These are phyloP conservation scores for Podospora didyma DNA, from an alignment of 495 filamentous ascomycete species.

Conservation along the genomic window DNA sequence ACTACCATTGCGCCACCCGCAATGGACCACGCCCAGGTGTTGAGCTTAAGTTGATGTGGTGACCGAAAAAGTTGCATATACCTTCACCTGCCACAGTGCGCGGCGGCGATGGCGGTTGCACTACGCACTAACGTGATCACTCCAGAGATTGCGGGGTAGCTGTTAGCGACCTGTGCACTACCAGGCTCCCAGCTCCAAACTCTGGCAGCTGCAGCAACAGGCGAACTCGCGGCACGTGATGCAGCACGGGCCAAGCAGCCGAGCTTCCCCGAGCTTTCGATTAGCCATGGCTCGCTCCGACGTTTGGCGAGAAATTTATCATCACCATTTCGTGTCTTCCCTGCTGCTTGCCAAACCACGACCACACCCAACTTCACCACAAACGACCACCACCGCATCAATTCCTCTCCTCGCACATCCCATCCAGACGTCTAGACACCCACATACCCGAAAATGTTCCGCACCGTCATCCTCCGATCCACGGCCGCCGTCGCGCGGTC, in stretches of 20 bases:
- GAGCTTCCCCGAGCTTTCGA: slow-evolving; percentile 15
- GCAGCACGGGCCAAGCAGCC: slow-evolving; percentile 12
- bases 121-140: too few species aligned
- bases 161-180: slow-evolving; percentile 4
- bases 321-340: slow-evolving; percentile 20
- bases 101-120: too few species aligned
- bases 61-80: too few species aligned
- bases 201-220: too few species aligned
- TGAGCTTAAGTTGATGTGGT: too few species aligned
- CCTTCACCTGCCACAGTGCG: too few species aligned
- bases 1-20: too few species aligned
- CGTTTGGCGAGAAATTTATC: slow-evolving; percentile 44
- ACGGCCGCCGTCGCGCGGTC: slow-evolving; percentile 48
- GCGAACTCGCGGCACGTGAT: slow-evolving; percentile 3
- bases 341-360: not conserved
- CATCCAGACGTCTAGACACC: too few species aligned
- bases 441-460: slow-evolving; percentile 78
- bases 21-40: too few species aligned
- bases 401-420: not conserved
- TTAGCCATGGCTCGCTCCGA: slow-evolving; percentile 15
- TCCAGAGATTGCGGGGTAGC: not conserved
- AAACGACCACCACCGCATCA: too few species aligned
- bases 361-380: not conserved
- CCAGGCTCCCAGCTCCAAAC: too few species aligned
- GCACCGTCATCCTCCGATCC: slow-evolving; percentile 71